These are phyloP conservation scores for Aspergillus awamori DNA, from an alignment of 2,329 filamentous ascomycete genomes.

Conservation along the genomic window DNA sequence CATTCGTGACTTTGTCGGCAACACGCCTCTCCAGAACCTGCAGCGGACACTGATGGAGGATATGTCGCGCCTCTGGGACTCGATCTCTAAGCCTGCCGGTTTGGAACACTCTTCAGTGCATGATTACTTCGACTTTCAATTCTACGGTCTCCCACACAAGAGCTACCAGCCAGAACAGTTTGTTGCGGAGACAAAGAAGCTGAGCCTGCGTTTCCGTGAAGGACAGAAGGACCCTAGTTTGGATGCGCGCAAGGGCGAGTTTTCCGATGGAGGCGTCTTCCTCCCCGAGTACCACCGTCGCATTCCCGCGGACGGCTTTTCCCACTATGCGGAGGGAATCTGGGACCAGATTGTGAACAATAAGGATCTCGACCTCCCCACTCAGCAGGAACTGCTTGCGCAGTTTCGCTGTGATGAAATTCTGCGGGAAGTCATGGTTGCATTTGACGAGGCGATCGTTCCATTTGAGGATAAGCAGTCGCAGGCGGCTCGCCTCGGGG, in stretches of 20 bases:
- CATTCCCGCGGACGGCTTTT: slow-evolving; percentile 96
- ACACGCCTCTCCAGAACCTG: slow-evolving; percentile 85
- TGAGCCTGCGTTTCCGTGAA: slow-evolving; percentile 79
- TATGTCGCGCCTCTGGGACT: slow-evolving; percentile 86
- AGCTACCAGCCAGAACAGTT: slow-evolving; percentile 94
- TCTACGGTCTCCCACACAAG: slow-evolving; percentile 94
- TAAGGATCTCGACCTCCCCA: slow-evolving; percentile 95
- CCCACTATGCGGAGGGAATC: slow-evolving; percentile 86
- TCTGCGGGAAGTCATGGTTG: slow-evolving; percentile 78
- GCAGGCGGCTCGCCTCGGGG: slow-evolving; percentile 72
- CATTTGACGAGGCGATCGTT: slow-evolving; percentile 77
- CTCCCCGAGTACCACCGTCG: slow-evolving; percentile 92
- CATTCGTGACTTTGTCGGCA: slow-evolving; percentile 93
- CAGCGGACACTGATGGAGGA: slow-evolving; percentile 89
- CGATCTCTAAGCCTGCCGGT: slow-evolving; percentile 86
- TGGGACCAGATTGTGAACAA: slow-evolving; percentile 99
- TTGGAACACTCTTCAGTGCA: slow-evolving; percentile 87
- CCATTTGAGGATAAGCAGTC: slow-evolving; percentile 87
- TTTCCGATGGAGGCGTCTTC: slow-evolving; percentile 80
- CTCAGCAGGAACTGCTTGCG: slow-evolving; percentile 92
- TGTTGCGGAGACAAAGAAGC: slow-evolving; percentile 72
- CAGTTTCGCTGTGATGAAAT: slow-evolving; percentile 99
- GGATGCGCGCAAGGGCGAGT: slow-evolving; percentile 64
- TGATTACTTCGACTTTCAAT: slow-evolving; percentile 98
- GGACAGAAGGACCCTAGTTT: slow-evolving; percentile 73